Conservation (phyloP, 192 early-diverging fungal genomes). For the Coemansia sp. region DNA sequence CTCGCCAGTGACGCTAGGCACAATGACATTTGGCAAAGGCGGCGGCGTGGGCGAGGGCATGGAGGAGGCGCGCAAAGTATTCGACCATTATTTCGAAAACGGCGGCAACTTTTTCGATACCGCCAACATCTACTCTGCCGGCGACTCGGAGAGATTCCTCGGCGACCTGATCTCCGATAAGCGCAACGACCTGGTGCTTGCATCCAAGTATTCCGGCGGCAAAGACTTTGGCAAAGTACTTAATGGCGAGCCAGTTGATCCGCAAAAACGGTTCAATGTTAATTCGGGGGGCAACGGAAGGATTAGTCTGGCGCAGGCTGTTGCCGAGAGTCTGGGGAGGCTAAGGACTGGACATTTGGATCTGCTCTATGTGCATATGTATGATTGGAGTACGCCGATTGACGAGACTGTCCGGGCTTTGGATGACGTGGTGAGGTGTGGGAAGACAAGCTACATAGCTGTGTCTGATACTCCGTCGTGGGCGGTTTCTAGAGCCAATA, state of each 20-base stretch:
- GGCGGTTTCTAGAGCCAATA: conserved; percentile 54
- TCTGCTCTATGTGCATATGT: conserved; percentile 51
- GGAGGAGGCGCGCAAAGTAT: conserved; percentile 1
- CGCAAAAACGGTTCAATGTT: neutral
- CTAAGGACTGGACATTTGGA: conserved; percentile 52
- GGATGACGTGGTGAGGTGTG: conserved; percentile 61
- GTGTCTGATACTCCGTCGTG: conserved; percentile 47
- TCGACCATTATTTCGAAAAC: conserved; percentile 1
- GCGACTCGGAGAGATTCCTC: conserved; percentile 53
- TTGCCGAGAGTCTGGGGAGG: conserved; percentile 57
- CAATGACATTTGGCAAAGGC: conserved; percentile 3
- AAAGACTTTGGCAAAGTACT: neutral
- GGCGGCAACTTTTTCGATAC: conserved; percentile 9
- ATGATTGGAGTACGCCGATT: conserved; percentile 57
- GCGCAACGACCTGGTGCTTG: conserved; percentile 57
- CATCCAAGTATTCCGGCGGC: conserved; percentile 53
- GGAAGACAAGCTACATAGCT: conserved; percentile 62
- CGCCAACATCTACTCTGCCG: conserved; percentile 27
- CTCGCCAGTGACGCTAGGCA: neutral
- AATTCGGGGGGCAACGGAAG: conserved; percentile 39
- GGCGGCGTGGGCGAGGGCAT: neutral
- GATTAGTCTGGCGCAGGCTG: conserved; percentile 49
- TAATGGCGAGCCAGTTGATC: neutral
- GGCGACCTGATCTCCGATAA: conserved; percentile 56
- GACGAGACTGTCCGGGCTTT: conserved; percentile 70